phyloP scores from a whole-genome alignment of 352 stramenopile species.

The Aphanomyces invadans region DNA sequence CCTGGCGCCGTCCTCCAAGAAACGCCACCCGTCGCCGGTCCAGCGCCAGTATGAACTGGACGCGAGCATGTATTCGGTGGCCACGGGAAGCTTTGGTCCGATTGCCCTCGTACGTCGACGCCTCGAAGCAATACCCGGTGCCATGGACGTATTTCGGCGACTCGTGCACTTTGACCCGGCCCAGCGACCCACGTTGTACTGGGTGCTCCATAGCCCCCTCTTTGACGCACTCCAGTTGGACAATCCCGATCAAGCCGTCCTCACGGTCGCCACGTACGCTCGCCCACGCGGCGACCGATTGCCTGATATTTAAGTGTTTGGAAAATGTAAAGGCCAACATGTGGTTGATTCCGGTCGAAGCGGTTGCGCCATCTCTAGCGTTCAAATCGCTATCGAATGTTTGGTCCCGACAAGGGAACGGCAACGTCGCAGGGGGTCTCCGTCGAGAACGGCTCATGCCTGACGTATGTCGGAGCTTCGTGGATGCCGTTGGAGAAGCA shows the following conservation, averaged over 20 bases:
- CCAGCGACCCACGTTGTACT: conserved; percentile 56
- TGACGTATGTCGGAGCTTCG: no score
- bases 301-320: conserved; percentile 1
- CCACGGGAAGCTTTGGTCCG: conserved; percentile 35
- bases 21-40: conserved; percentile 10
- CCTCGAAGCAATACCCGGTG: conserved; percentile 36
- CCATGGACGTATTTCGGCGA: conserved; percentile 39
- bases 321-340: no score
- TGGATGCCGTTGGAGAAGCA: no score
- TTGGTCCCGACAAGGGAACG: no score
- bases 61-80: conserved; percentile 41
- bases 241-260: neutral
- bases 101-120: conserved; percentile 49
- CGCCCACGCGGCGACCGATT: neutral
- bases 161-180: conserved; percentile 58
- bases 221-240: conserved; percentile 32
- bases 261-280: neutral
- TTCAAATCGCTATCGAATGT: no score
- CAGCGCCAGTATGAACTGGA: conserved; percentile 42
- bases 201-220: conserved; percentile 47
- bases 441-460: no score
- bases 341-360: no score
- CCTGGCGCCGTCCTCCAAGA: conserved; percentile 23
- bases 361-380: no score
- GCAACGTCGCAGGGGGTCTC: no score